Percentiles rank a stretch among this genome's conserved stretches.
Evolutionary conservation across 2,329 filamentous ascomycete genomes (phyloP).

Genomic region (Alternaria viburni): DNA sequence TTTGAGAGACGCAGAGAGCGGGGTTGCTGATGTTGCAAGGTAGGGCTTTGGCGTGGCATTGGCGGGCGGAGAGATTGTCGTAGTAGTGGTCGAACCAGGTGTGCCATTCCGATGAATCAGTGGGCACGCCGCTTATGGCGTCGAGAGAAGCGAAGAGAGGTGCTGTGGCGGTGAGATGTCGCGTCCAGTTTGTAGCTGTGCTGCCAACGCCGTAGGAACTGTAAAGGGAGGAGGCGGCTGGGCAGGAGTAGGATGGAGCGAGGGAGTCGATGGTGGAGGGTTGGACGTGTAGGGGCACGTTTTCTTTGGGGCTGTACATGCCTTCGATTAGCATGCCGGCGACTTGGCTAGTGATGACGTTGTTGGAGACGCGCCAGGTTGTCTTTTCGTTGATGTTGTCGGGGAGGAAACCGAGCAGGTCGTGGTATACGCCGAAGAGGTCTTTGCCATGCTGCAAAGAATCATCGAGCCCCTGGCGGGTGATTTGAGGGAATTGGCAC

Average conservation of each 20-base stretch:
- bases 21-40: slow-evolving; percentile 67
- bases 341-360: slow-evolving; percentile 82
- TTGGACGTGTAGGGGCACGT: slow-evolving; percentile 51
- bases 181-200: slow-evolving; percentile 61
- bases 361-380: slow-evolving; percentile 77
- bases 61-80: slow-evolving; percentile 79
- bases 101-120: slow-evolving; percentile 68
- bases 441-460: slow-evolving; percentile 79
- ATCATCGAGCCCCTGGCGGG: slow-evolving; percentile 72
- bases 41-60: slow-evolving; percentile 75
- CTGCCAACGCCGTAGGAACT: slow-evolving; percentile 55
- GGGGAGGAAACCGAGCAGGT: slow-evolving; percentile 72
- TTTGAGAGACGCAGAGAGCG: slow-evolving; percentile 65
- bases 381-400: slow-evolving; percentile 54
- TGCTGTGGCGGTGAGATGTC: slow-evolving; percentile 65
- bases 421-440: slow-evolving; percentile 76
- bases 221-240: slow-evolving; percentile 56
- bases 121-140: slow-evolving; percentile 68
- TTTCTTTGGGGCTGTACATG: slow-evolving; percentile 55
- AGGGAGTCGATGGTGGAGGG: slow-evolving; percentile 70
- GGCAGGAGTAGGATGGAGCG: slow-evolving; percentile 75
- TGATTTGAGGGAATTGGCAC: slow-evolving; percentile 85
- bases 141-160: slow-evolving; percentile 68
- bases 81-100: slow-evolving; percentile 80
- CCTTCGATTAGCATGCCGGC: slow-evolving; percentile 75